Conservation (phyloP, 208 protist genomes). For the Wallacemonas sp. region DNA sequence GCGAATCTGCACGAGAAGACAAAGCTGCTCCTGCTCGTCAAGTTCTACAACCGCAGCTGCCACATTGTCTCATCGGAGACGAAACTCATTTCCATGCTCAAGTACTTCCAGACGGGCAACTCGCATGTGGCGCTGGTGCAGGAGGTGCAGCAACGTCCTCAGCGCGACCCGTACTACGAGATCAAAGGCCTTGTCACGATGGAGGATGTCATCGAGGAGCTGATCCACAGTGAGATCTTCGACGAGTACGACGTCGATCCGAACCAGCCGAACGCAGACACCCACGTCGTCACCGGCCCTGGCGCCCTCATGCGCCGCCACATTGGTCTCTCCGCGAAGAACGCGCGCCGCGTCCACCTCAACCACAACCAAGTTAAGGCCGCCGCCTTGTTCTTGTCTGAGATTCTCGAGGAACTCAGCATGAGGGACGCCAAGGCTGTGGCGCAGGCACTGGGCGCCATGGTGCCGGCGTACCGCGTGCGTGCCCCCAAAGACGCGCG, state of each 20-base stretch:
- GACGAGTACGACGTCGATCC: constrained; percentile 95
- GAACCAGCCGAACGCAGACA: constrained; percentile 17
- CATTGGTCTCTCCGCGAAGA: constrained; percentile 78
- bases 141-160: constrained; percentile 84
- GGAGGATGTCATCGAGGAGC: constrained; percentile 97
- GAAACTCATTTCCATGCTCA: constrained; percentile 94
- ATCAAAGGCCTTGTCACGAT: constrained; percentile 96
- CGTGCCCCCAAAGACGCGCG: constrained; percentile 75
- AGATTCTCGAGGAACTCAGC: constrained; percentile 76
- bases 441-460: constrained; percentile 51
- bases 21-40: constrained; percentile 90
- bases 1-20: constrained; percentile 94
- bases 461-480: constrained; percentile 73
- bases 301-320: constrained; percentile 44
- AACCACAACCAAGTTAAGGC: constrained; percentile 86
- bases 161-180: constrained; percentile 95
- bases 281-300: constrained; percentile 4
- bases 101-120: constrained; percentile 93
- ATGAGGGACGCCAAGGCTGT: constrained; percentile 51
- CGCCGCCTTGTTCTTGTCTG: constrained; percentile 77
- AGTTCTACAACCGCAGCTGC: constrained; percentile 93
- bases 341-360: constrained; percentile 68
- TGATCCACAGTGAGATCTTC: constrained; percentile 97
- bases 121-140: constrained; percentile 94
- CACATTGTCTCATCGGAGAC: constrained; percentile 89